phyloP scores from a whole-genome alignment of 225 moss, liverwort and hornwort species.

The Polytrichum commune region DNA sequence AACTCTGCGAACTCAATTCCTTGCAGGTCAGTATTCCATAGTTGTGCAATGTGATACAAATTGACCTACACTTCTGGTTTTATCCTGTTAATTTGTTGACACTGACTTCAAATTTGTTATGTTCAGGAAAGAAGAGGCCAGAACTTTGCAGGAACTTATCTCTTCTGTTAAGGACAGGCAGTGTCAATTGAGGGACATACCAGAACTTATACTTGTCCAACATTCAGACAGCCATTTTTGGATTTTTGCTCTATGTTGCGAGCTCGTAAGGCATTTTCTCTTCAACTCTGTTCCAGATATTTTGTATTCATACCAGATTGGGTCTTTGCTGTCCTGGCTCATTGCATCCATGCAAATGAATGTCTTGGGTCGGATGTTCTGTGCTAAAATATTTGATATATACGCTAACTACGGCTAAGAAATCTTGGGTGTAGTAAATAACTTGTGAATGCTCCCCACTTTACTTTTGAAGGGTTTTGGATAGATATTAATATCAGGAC shows the following conservation, averaged over 20 bases:
- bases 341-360: too few relatives aligned
- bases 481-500: background rate
- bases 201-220: slow-evolving; percentile 70
- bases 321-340: too few relatives aligned
- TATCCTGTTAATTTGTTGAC: background rate
- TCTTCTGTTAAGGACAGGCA: slow-evolving; percentile 55
- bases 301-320: too few relatives aligned
- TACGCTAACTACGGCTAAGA: too few relatives aligned
- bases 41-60: background rate
- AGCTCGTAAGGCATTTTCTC: slow-evolving; percentile 60
- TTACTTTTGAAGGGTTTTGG: background rate
- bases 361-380: too few relatives aligned
- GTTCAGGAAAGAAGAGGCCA: slow-evolving; percentile 71
- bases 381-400: too few relatives aligned
- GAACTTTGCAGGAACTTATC: slow-evolving; percentile 53
- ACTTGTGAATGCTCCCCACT: too few relatives aligned
- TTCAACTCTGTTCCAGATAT: too few relatives aligned
- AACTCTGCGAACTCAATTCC: slow-evolving; percentile 46
- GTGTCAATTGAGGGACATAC: slow-evolving; percentile 35
- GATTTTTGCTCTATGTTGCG: slow-evolving; percentile 59
- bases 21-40: slow-evolving; percentile 61
- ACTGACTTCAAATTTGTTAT: slow-evolving; percentile 12
- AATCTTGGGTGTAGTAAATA: too few relatives aligned
- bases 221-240: slow-evolving; percentile 38
- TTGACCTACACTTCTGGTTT: background rate